These are phyloP conservation scores for Penicillium brasilianum DNA, from an alignment of 2,329 filamentous ascomycete species.

Conservation along the genomic window DNA sequence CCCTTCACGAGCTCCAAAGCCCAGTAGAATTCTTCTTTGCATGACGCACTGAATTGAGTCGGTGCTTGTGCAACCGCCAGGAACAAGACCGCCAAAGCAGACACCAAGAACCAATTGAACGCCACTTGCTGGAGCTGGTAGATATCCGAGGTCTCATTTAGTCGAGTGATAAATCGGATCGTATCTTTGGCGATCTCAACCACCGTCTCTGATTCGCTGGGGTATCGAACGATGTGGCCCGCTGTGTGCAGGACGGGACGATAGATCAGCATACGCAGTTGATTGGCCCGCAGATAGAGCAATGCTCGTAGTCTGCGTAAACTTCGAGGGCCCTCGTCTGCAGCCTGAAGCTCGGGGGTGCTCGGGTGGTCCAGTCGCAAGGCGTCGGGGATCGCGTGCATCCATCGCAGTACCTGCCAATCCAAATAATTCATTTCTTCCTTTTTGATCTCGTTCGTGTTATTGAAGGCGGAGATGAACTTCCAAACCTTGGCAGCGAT, in stretches of 20 bases:
- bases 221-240: slow-evolving; percentile 77
- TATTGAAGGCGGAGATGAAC: slow-evolving; percentile 73
- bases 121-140: slow-evolving; percentile 66
- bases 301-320: slow-evolving; percentile 77
- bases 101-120: slow-evolving; percentile 70
- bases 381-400: slow-evolving; percentile 68
- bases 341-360: slow-evolving; percentile 48
- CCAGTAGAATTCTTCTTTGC: slow-evolving; percentile 69
- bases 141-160: slow-evolving; percentile 66
- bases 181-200: slow-evolving; percentile 69
- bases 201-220: slow-evolving; percentile 70
- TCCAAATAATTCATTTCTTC: slow-evolving; percentile 81
- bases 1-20: slow-evolving; percentile 67
- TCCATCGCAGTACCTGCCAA: slow-evolving; percentile 83
- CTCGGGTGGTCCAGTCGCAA: slow-evolving; percentile 63
- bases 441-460: slow-evolving; percentile 67
- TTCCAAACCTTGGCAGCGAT: slow-evolving; percentile 86
- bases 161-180: slow-evolving; percentile 62
- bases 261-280: slow-evolving; percentile 87
- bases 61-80: slow-evolving; percentile 68
- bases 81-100: slow-evolving; percentile 66
- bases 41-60: slow-evolving; percentile 60
- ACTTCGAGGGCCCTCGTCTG: slow-evolving; percentile 60
- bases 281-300: slow-evolving; percentile 85
- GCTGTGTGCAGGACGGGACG: slow-evolving; percentile 77